Base-by-base conservation (phyloP, 1,284 basidiomycete species). In the Fistulinella cinereoalba region DNA sequence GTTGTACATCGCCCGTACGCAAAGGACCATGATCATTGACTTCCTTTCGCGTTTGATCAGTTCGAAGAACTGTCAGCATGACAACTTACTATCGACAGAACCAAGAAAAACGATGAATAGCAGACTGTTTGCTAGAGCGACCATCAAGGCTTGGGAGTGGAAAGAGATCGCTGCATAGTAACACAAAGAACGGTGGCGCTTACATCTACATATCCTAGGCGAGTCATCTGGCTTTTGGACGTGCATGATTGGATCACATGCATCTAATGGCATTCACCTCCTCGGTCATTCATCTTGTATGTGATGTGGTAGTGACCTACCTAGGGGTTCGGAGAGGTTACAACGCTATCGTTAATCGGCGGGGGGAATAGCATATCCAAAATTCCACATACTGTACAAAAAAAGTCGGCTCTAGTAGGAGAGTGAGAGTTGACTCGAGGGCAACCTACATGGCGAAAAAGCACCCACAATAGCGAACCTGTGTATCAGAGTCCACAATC, bases 1-100 rank as follows among this genome's bases (percentile, higher is more conserved):
- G 19, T 18, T 15, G n/a, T 50, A 54, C 33, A 54, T 53, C 10
- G 42, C 51, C 54, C 50, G 56, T 4, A 49, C 7, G 11, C 51
- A 51, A 8, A 38, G 37, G 24, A 38, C 27, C 37, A 38, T 38
- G 9, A 38, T 16, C 24, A 38, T 24, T 38, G 9, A 18, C 4
- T 18, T 38, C 27, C 10, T 25, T 24, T 5, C n/a, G 10, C 24
- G 16, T 25, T 27, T n/a, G 1, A 19, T 15, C 34, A 36, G 34
- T 38, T 18, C 10, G n/a, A 38, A 0, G 11, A 3, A 8, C n/a
- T 22, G 34, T 5, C 12, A 25, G 13, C 4, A 38, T 9, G 8
- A 16, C 3, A 18, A 38, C 37, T 18, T 16, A 38, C 37, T 25
- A 25, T 38, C 24, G 9, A 24, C 37, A 4, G 37, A 23, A 27